Evolutionary conservation across 306 rosid genomes (phyloP).

Genomic region (Prunus kanzakura): DNA sequence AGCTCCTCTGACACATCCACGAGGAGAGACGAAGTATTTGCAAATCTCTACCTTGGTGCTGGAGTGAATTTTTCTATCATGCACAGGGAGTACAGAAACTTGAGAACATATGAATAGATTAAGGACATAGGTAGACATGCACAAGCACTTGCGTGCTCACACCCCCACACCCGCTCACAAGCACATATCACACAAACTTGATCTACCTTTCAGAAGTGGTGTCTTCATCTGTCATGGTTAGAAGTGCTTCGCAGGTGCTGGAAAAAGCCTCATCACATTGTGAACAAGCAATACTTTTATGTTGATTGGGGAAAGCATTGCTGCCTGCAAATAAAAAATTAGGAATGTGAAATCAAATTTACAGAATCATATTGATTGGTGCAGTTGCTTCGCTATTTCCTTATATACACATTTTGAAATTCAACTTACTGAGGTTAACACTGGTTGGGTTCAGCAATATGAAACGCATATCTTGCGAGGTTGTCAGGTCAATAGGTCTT

Average conservation of each 20-base stretch:
- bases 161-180: neutral
- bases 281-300: slow-evolving; percentile 9
- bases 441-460: slow-evolving; percentile 31
- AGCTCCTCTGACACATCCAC: slow-evolving; percentile 38
- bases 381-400: neutral
- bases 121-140: neutral
- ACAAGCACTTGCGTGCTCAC: neutral
- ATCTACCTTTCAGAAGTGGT: slow-evolving; percentile 25
- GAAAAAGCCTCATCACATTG: slow-evolving; percentile 21
- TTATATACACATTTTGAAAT: neutral
- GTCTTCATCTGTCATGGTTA: slow-evolving; percentile 21
- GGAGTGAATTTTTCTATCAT: slow-evolving; percentile 10
- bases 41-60: slow-evolving; percentile 27
- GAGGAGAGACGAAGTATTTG: slow-evolving; percentile 32
- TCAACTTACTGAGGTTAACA: slow-evolving; percentile 31
- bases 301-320: slow-evolving; percentile 20
- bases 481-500: slow-evolving; percentile 42
- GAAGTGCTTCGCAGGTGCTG: slow-evolving; percentile 13
- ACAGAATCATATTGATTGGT: neutral
- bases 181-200: neutral
- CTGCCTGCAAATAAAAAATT: slow-evolving; percentile 22
- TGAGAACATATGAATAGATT: slow-evolving; percentile 7
- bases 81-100: slow-evolving; percentile 6
- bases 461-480: slow-evolving; percentile 43
- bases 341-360: neutral